Evolutionary conservation across 805 yeast species (phyloP).

Genomic region (Barnettozyma sucrosica): DNA sequence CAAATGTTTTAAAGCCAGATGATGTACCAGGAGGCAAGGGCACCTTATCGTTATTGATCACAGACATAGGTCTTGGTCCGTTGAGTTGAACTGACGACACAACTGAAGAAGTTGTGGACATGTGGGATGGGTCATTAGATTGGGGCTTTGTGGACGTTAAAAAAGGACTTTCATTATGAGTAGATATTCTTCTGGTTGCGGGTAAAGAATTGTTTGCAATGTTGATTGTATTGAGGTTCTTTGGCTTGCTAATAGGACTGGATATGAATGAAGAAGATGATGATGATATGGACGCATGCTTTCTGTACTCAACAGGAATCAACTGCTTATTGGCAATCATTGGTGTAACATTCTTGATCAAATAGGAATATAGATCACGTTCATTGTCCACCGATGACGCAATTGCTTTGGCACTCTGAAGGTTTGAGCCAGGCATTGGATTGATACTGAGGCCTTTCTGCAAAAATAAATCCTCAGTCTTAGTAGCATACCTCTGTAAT

Average conservation of each 20-base stretch:
- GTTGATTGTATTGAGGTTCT: conserved; percentile 8
- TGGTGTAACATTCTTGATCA: conserved; percentile 39
- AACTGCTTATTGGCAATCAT: conserved; percentile 34
- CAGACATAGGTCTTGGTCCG: conserved; percentile 29
- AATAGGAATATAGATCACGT: conserved; percentile 66
- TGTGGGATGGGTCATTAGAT: conserved; percentile 11
- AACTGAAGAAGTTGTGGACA: conserved; percentile 9
- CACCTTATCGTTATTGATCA: conserved; percentile 24
- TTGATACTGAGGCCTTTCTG: conserved; percentile 79
- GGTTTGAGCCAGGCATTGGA: conserved; percentile 54
- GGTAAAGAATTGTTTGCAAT: conserved; percentile 11
- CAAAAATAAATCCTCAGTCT: conserved; percentile 76
- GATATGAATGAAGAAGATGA: conserved; percentile 20
- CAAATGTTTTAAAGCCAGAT: conserved; percentile 54
- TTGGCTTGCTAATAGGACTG: conserved; percentile 14
- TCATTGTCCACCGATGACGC: conserved; percentile 82
- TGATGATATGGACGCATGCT: conserved; percentile 55
- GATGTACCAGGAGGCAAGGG: conserved; percentile 26
- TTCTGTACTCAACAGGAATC: conserved; percentile 63
- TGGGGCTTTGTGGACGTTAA: conserved; percentile 16
- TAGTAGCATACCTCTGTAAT: conserved; percentile 81
- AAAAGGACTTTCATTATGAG: conserved; percentile 31
- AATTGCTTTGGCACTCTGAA: conserved; percentile 65
- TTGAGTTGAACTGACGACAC: conserved; percentile 4
- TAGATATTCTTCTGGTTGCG: conserved; percentile 26